Percentiles rank a stretch among this genome's conserved stretches.
Evolutionary conservation across 352 stramenopile species (phyloP).

Genomic region (Phytophthora quininea): DNA sequence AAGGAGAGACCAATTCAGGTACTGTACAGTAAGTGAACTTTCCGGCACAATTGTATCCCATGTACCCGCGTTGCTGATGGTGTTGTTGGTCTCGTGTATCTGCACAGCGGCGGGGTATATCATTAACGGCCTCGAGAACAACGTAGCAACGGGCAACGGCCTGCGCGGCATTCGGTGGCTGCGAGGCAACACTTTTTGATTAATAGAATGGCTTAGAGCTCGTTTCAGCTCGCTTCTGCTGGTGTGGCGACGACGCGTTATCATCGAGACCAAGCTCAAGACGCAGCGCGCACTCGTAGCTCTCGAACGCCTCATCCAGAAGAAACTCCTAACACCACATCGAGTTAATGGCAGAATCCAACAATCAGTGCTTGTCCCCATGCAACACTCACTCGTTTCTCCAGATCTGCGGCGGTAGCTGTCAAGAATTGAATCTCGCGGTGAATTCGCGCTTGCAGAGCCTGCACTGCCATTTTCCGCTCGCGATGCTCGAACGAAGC

Average conservation of each 20-base stretch:
- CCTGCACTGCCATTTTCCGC: constrained; percentile 62
- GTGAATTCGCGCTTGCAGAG: constrained; percentile 55
- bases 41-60: too few species aligned
- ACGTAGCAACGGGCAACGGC: constrained; percentile 80
- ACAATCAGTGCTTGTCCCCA: constrained; percentile 11
- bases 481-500: constrained; percentile 55
- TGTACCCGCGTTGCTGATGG: constrained; percentile 10
- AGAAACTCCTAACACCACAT: constrained; percentile 47
- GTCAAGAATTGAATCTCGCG: constrained; percentile 66
- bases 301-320: constrained; percentile 67
- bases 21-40: constrained; percentile 1
- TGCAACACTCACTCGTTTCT: constrained; percentile 38
- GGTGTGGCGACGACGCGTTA: constrained; percentile 5
- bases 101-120: constrained; percentile 68
- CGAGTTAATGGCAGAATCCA: constrained; percentile 17
- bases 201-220: constrained; percentile 13
- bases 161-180: constrained; percentile 83
- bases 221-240: constrained; percentile 15
- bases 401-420: constrained; percentile 49
- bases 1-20: constrained; percentile 74
- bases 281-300: constrained; percentile 50
- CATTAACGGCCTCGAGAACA: constrained; percentile 87
- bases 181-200: constrained; percentile 75
- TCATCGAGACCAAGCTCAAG: constrained; percentile 37
- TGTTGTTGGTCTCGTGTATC: background rate